A percentile compares a stretch with the other conserved stretches of the same genome.
Conservation (phyloP, 768 basidiomycete species). For the Candolleomyces aberdarensis region DNA sequence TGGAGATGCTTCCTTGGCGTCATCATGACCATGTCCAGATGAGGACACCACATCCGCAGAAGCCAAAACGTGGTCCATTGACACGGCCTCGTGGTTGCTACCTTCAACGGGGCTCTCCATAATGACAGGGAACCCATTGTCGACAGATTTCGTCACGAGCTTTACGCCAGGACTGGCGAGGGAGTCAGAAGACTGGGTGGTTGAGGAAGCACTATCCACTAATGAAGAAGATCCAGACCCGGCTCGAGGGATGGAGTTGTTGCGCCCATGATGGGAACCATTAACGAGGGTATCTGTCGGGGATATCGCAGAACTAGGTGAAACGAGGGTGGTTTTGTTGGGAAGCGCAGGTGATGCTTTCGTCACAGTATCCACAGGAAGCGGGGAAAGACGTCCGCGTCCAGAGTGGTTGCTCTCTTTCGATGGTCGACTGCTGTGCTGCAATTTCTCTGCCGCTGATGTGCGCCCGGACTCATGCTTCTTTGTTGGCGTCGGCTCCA, state of each 20-base stretch:
- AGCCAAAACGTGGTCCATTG: neutral
- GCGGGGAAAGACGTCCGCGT: neutral
- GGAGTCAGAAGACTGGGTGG: constrained; percentile 14
- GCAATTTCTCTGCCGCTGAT: too few species aligned
- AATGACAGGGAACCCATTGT: constrained; percentile 25
- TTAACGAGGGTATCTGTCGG: neutral
- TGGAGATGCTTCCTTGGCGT: neutral
- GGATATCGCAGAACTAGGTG: neutral
- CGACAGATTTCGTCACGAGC: constrained; percentile 17
- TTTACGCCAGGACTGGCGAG: constrained; percentile 13
- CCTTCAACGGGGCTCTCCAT: constrained; percentile 38
- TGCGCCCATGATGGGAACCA: neutral
- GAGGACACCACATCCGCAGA: neutral
- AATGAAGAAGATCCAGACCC: constrained; percentile 15
- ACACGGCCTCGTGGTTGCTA: constrained; percentile 5
- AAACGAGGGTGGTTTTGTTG: neutral
- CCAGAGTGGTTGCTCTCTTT: neutral
- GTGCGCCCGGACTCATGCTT: neutral
- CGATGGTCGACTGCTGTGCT: too few species aligned
- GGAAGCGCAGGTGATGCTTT: neutral
- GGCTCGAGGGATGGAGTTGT: constrained; percentile 14
- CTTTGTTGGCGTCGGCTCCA: neutral
- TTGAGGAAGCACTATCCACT: constrained; percentile 25
- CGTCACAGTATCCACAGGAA: neutral
- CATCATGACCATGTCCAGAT: neutral